A percentile compares a stretch with the other conserved stretches of the same genome.
Evolutionary conservation across 2,329 filamentous ascomycete genomes (phyloP).

Genomic region (Tolypocladium cylindrosporum): DNA sequence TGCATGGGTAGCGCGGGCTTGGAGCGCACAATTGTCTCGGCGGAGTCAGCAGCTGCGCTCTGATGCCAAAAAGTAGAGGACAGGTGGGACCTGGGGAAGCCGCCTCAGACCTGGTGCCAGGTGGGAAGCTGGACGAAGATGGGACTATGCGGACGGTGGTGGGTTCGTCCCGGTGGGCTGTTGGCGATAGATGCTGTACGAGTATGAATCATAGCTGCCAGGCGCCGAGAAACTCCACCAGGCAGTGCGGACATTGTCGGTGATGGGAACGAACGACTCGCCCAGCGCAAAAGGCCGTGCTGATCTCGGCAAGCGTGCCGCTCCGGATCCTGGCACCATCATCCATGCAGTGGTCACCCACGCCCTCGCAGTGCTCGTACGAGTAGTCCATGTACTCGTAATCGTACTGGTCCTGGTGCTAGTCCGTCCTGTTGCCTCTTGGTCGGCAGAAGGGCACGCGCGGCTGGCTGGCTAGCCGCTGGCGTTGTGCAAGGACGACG

Average conservation of each 20-base stretch:
- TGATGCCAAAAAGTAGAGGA: not conserved
- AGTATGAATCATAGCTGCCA: not conserved
- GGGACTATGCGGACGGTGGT: not conserved
- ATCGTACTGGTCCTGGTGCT: too few species aligned
- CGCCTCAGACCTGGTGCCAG: not conserved
- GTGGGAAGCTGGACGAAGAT: not conserved
- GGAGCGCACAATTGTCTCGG: not conserved
- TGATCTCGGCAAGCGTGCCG: too few species aligned
- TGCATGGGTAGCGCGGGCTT: not conserved
- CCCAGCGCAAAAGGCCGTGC: too few species aligned
- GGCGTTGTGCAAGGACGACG: too few species aligned
- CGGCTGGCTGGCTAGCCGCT: too few species aligned
- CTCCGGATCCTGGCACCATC: too few species aligned
- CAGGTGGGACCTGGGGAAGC: not conserved
- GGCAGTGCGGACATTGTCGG: not conserved
- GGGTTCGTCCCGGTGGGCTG: not conserved
- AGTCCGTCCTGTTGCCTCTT: too few species aligned
- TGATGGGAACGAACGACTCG: too few species aligned
- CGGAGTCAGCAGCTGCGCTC: not conserved
- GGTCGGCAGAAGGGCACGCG: too few species aligned
- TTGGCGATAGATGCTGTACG: not conserved
- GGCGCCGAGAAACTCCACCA: not conserved
- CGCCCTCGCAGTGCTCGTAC: too few species aligned
- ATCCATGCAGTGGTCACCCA: too few species aligned
- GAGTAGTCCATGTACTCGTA: too few species aligned